phyloP scores from a whole-genome alignment of 2,329 filamentous ascomycete species.

The Cadophora gregata region DNA sequence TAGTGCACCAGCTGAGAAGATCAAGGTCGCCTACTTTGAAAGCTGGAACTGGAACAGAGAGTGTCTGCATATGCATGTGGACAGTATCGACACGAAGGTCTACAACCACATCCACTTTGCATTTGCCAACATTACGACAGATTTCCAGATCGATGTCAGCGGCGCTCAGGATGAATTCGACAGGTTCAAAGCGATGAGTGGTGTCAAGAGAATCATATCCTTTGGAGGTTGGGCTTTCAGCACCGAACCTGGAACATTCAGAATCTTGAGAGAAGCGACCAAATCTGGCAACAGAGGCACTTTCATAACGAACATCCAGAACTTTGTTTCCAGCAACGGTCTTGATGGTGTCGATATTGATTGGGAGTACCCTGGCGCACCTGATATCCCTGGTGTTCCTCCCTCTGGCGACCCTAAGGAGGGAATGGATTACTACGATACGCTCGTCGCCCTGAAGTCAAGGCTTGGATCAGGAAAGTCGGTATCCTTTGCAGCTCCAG shows the following conservation, averaged over 20 bases:
- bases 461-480: conserved; percentile 1
- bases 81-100: conserved; percentile 30
- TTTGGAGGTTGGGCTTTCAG: conserved; percentile 54
- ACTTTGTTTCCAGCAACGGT: conserved; percentile 45
- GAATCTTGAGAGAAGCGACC: conserved; percentile 48
- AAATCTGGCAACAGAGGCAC: conserved; percentile 44
- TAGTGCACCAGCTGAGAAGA: conserved; percentile 30
- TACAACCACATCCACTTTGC: conserved; percentile 46
- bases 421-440: conserved; percentile 46
- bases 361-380: conserved; percentile 46
- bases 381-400: conserved; percentile 48
- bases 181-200: conserved; percentile 42
- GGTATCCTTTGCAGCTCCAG: conserved; percentile 39
- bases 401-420: conserved; percentile 35
- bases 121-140: conserved; percentile 45
- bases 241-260: conserved; percentile 47
- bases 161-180: conserved; percentile 43
- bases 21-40: conserved; percentile 46
- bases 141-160: conserved; percentile 43
- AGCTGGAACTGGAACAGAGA: conserved; percentile 40
- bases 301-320: conserved; percentile 44
- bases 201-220: conserved; percentile 49
- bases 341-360: conserved; percentile 47
- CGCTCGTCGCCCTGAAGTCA: conserved; percentile 35
- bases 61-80: conserved; percentile 42